Conservation (phyloP, 306 rosid species). For the Spatholobus suberectus region DNA sequence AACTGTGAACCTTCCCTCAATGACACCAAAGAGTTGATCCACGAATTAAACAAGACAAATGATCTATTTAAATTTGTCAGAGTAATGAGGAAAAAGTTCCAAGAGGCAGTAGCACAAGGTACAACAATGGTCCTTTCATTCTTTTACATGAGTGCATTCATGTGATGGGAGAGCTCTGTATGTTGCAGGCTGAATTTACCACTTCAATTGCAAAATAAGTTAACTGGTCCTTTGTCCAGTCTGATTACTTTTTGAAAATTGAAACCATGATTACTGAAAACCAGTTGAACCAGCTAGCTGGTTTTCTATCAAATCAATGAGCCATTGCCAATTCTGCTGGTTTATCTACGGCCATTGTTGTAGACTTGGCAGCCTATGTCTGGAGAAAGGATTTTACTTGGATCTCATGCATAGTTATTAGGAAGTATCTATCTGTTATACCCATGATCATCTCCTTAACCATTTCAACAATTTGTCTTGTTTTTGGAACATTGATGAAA, state of each 20-base stretch:
- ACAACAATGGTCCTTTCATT: slow-evolving; percentile 26
- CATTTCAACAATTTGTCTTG: neutral
- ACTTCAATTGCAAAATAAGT: neutral
- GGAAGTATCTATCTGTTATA: neutral
- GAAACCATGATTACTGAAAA: neutral
- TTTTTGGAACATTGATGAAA: slow-evolving; percentile 34
- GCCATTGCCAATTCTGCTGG: neutral
- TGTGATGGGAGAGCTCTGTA: slow-evolving; percentile 25
- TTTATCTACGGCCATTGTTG: neutral
- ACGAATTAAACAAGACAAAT: slow-evolving; percentile 79
- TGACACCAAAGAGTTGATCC: slow-evolving; percentile 64
- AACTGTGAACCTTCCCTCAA: slow-evolving; percentile 72
- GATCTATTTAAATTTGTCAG: slow-evolving; percentile 84
- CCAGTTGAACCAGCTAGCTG: slow-evolving; percentile 6
- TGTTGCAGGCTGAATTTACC: neutral
- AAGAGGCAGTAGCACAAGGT: slow-evolving; percentile 74
- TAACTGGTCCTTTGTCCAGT: neutral
- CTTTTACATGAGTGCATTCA: slow-evolving; percentile 32
- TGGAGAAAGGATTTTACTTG: neutral
- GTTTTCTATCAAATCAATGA: slow-evolving; percentile 12
- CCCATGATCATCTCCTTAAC: neutral
- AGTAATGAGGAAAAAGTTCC: slow-evolving; percentile 81
- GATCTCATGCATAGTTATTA: neutral
- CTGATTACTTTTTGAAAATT: slow-evolving; percentile 26
- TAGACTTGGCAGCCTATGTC: neutral